Evolutionary conservation across 345 rosid genomes (phyloP).

Genomic region (Lepidium africanum): DNA sequence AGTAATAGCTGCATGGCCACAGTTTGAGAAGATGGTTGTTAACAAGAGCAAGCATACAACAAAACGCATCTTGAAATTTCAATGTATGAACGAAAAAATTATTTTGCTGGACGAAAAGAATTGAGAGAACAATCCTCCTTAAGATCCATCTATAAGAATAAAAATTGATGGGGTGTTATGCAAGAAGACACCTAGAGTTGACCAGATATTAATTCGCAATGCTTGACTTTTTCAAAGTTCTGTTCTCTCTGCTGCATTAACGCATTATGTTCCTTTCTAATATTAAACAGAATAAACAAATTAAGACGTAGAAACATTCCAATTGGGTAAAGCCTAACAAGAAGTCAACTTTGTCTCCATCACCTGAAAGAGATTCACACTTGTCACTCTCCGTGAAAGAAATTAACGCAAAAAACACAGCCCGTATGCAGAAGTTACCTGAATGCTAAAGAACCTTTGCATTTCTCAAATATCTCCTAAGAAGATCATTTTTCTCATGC

Average conservation of each 20-base stretch:
- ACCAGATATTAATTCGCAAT: slow-evolving; percentile 12
- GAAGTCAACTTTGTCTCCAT: slow-evolving; percentile 4
- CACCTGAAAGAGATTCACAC: neutral
- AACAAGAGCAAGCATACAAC: slow-evolving; percentile 12
- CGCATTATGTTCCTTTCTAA: neutral
- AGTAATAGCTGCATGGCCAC: slow-evolving; percentile 22
- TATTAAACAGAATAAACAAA: slow-evolving; percentile 5
- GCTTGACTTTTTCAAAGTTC: slow-evolving; percentile 18
- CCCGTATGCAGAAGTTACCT: slow-evolving; percentile 4
- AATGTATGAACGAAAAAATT: neutral
- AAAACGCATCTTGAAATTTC: slow-evolving; percentile 8
- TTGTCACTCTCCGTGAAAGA: slow-evolving; percentile 7
- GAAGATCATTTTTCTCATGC: neutral
- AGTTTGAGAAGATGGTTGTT: slow-evolving; percentile 9
- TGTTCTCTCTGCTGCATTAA: neutral
- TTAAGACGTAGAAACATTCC: neutral
- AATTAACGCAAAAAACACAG: neutral
- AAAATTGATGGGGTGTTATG: neutral
- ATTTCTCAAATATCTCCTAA: neutral
- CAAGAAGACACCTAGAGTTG: slow-evolving; percentile 17
- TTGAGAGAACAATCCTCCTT: neutral
- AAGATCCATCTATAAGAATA: neutral
- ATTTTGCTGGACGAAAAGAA: neutral
- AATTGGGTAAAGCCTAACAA: neutral
- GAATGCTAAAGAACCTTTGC: neutral